These are phyloP conservation scores for Phragmites australis DNA, from an alignment of 176 grass and related monocot species.

Conservation along the genomic window DNA sequence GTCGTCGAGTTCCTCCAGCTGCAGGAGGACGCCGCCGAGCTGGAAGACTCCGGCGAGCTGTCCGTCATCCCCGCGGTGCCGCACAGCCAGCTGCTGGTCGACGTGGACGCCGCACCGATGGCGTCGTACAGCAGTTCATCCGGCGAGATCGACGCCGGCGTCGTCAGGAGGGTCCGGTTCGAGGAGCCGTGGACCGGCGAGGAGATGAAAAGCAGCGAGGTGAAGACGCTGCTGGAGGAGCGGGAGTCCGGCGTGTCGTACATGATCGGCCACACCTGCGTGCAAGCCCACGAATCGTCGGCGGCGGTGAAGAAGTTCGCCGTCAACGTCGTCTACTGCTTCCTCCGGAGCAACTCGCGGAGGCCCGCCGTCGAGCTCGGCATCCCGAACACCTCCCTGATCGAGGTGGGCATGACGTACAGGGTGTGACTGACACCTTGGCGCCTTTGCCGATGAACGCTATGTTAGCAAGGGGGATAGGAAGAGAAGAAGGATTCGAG, in stretches of 20 bases:
- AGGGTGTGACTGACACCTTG: constrained; percentile 16
- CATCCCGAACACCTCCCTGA: constrained; percentile 69
- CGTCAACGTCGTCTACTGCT: constrained; percentile 72
- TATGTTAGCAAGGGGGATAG: too few relatives aligned
- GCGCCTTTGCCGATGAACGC: background rate
- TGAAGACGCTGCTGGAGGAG: constrained; percentile 65
- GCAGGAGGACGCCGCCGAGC: constrained; percentile 29
- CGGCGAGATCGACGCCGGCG: constrained; percentile 30
- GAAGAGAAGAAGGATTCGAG: too few relatives aligned
- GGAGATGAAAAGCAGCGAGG: constrained; percentile 43
- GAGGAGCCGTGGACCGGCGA: constrained; percentile 9
- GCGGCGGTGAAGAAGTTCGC: constrained; percentile 73
- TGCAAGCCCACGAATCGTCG: constrained; percentile 73
- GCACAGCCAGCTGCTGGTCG: background rate
- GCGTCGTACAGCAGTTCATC: constrained; percentile 2
- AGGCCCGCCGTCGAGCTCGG: constrained; percentile 66
- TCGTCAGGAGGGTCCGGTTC: constrained; percentile 54
- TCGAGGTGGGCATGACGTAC: constrained; percentile 92
- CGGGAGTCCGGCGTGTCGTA: constrained; percentile 81
- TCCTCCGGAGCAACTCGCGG: constrained; percentile 86
- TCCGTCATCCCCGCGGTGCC: constrained; percentile 39
- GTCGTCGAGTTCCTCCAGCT: constrained; percentile 65
- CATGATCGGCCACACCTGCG: constrained; percentile 84
- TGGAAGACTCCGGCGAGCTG: constrained; percentile 29
- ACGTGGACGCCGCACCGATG: constrained; percentile 22